phyloP scores from a whole-genome alignment of 257 asterid species.

The Nicotiana tomentosiformis region DNA sequence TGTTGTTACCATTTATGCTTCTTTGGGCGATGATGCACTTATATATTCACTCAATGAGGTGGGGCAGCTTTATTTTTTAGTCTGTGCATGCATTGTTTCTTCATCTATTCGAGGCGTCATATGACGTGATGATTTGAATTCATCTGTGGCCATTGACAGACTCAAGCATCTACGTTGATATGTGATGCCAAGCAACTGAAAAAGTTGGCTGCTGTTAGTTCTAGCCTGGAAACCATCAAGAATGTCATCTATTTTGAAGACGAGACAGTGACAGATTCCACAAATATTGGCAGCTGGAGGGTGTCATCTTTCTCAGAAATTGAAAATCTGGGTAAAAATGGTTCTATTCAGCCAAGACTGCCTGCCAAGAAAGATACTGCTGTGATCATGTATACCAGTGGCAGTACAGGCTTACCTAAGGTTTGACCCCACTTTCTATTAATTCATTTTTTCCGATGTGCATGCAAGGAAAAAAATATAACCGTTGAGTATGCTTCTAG shows the following conservation, averaged over 20 bases:
- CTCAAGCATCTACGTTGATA: conserved; percentile 76
- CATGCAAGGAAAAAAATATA: neutral
- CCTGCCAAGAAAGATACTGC: conserved; percentile 81
- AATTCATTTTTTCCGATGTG: neutral
- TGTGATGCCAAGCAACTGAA: conserved; percentile 77
- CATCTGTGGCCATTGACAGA: conserved; percentile 39
- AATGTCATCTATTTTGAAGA: conserved; percentile 65
- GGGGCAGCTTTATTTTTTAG: conserved; percentile 1
- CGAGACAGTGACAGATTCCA: conserved; percentile 36
- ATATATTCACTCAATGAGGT: conserved; percentile 89
- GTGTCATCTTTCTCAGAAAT: conserved; percentile 62
- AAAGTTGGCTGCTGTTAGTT: conserved; percentile 54
- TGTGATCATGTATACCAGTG: conserved; percentile 95
- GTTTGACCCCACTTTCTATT: conserved; percentile 21
- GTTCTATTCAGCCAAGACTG: conserved; percentile 44
- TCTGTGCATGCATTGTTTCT: neutral
- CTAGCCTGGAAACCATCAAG: conserved; percentile 55
- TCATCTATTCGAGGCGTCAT: neutral
- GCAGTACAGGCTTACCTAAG: conserved; percentile 95
- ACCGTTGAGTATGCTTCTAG: neutral
- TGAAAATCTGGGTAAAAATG: conserved; percentile 64
- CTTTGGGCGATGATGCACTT: conserved; percentile 87
- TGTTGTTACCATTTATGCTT: conserved; percentile 82
- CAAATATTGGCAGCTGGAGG: conserved; percentile 40
- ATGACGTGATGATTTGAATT: neutral